A percentile compares a stretch with the other conserved stretches of the same genome.
Evolutionary conservation across 2,329 filamentous ascomycete species (phyloP).

Genomic region (Teratosphaeria zuluensis): DNA sequence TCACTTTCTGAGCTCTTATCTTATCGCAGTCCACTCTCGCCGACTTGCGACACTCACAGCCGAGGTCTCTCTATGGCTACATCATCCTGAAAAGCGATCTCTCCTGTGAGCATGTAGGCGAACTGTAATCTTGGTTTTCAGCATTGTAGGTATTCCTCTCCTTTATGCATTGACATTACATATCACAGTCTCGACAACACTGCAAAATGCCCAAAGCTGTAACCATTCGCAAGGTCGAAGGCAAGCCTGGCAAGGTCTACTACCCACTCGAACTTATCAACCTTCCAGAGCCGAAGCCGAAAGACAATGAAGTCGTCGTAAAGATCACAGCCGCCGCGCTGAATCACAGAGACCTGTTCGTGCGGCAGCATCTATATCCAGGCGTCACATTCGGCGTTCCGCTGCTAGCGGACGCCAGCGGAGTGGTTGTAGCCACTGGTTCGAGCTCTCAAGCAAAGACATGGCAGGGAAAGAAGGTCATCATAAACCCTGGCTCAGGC

Average conservation of each 20-base stretch:
- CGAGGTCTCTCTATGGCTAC: neutral
- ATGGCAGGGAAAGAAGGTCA: constrained; percentile 59
- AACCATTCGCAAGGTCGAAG: constrained; percentile 59
- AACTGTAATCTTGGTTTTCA: neutral
- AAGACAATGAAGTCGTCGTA: constrained; percentile 56
- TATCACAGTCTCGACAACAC: neutral
- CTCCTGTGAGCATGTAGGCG: neutral
- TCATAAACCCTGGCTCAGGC: constrained; percentile 67
- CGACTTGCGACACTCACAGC: neutral
- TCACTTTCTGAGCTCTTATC: neutral
- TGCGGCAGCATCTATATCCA: constrained; percentile 86
- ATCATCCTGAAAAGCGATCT: neutral
- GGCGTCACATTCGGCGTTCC: constrained; percentile 69
- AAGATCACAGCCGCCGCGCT: constrained; percentile 70
- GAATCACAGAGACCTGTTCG: constrained; percentile 93
- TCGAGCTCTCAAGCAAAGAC: constrained; percentile 40
- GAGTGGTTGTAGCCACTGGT: constrained; percentile 59
- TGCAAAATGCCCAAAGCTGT: constrained; percentile 45
- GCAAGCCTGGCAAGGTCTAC: constrained; percentile 82
- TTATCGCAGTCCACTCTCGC: neutral
- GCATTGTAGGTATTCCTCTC: neutral
- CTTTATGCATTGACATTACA: neutral
- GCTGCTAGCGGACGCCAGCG: constrained; percentile 73
- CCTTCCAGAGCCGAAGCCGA: constrained; percentile 52
- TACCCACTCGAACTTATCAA: constrained; percentile 56